These are phyloP conservation scores for Waltergamsia citrina DNA, from an alignment of 2,329 filamentous ascomycete species.

Conservation along the genomic window DNA sequence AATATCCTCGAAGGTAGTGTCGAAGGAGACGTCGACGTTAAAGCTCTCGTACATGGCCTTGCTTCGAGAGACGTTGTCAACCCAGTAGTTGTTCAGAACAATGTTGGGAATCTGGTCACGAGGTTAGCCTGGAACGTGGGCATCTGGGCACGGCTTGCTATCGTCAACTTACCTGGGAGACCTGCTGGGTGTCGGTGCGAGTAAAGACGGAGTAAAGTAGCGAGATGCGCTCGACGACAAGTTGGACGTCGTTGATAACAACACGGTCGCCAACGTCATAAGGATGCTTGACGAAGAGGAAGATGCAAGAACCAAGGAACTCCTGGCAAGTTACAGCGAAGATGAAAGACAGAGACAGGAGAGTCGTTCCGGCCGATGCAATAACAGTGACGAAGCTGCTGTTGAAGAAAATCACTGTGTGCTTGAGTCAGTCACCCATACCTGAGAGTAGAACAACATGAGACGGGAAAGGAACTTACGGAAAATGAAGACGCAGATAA, in stretches of 20 bases:
- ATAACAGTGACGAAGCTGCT: slow-evolving; percentile 77
- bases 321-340: slow-evolving; percentile 90
- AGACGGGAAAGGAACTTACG: too few species aligned
- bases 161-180: slow-evolving; percentile 39
- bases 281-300: slow-evolving; percentile 96
- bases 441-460: not conserved
- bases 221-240: slow-evolving; percentile 89
- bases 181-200: slow-evolving; percentile 71
- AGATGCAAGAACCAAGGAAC: slow-evolving; percentile 96
- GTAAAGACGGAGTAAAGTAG: slow-evolving; percentile 89
- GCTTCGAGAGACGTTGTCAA: slow-evolving; percentile 87
- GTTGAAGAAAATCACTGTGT: slow-evolving; percentile 79
- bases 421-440: not conserved
- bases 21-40: slow-evolving; percentile 71
- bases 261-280: slow-evolving; percentile 94
- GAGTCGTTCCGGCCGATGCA: slow-evolving; percentile 80
- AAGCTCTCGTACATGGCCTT: slow-evolving; percentile 86
- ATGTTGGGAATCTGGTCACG: slow-evolving; percentile 75
- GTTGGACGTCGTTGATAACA: slow-evolving; percentile 60
- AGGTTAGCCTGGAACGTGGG: slow-evolving; percentile 2
- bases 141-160: not conserved
- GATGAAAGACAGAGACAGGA: slow-evolving; percentile 93
- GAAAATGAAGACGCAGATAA: slow-evolving; percentile 79
- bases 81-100: slow-evolving; percentile 82
- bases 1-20: slow-evolving; percentile 82